phyloP scores from a whole-genome alignment of 2,329 filamentous ascomycete species.

The Colletotrichum musicola region DNA sequence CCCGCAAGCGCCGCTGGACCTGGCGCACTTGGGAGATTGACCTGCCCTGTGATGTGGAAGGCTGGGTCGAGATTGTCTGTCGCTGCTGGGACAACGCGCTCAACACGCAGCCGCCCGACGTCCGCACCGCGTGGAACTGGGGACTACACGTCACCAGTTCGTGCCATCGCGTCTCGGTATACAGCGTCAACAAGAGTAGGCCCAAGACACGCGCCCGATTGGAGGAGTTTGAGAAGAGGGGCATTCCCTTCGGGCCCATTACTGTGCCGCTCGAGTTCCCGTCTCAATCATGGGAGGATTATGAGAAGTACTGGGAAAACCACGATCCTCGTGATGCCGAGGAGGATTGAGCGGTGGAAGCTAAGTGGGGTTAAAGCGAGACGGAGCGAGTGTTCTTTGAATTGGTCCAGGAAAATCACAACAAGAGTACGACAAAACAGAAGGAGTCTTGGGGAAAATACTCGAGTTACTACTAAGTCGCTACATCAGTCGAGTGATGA shows the following conservation, averaged over 20 bases:
- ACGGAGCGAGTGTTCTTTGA: too few relatives aligned
- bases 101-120: constrained; percentile 70
- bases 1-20: constrained; percentile 71
- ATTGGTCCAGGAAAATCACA: too few relatives aligned
- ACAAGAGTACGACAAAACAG: too few relatives aligned
- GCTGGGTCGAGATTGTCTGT: constrained; percentile 70
- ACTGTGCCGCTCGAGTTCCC: constrained; percentile 66
- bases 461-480: too few relatives aligned
- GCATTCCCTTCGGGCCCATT: constrained; percentile 63
- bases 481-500: too few relatives aligned
- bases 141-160: constrained; percentile 74
- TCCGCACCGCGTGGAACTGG: constrained; percentile 73
- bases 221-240: constrained; percentile 62
- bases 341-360: constrained; percentile 38
- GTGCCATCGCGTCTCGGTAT: constrained; percentile 71
- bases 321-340: constrained; percentile 47
- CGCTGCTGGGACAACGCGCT: constrained; percentile 73
- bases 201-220: constrained; percentile 63
- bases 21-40: constrained; percentile 76
- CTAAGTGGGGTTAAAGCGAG: too few relatives aligned
- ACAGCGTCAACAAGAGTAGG: constrained; percentile 70
- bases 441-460: too few relatives aligned
- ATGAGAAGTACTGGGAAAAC: constrained; percentile 49
- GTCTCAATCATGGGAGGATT: constrained; percentile 62
- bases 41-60: constrained; percentile 72